Percentiles rank a stretch among this genome's conserved stretches.
These are phyloP conservation scores for Pichia sporocuriosa DNA, from an alignment of 805 yeast genomes.

Conservation along the genomic window DNA sequence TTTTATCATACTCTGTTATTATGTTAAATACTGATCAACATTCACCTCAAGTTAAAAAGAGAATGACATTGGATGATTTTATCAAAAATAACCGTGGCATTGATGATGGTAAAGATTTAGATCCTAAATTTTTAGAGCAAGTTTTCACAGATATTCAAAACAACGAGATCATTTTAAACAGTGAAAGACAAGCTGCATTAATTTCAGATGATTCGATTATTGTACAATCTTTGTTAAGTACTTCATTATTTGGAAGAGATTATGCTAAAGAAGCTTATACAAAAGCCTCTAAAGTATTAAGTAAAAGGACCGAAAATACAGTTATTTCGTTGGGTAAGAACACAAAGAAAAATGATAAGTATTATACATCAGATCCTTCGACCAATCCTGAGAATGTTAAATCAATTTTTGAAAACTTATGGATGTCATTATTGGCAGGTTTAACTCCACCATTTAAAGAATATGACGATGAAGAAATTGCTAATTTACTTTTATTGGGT, in stretches of 20 bases:
- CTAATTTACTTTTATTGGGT: constrained; percentile 74
- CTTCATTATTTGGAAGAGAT: constrained; percentile 65
- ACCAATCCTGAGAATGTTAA: constrained; percentile 67
- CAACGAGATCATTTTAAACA: constrained; percentile 83
- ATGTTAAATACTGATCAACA: constrained; percentile 94
- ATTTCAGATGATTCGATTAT: constrained; percentile 52
- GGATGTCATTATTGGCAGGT: constrained; percentile 97
- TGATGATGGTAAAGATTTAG: constrained; percentile 82
- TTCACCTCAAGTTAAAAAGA: constrained; percentile 73
- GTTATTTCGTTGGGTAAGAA: constrained; percentile 58
- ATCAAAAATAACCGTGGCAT: constrained; percentile 83
- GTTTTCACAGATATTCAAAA: constrained; percentile 72
- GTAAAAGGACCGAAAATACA: constrained; percentile 79
- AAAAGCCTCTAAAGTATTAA: constrained; percentile 88
- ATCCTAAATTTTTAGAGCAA: constrained; percentile 60
- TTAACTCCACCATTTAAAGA: constrained; percentile 91
- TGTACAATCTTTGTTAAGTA: constrained; percentile 25
- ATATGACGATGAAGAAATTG: constrained; percentile 66
- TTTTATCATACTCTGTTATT: constrained; percentile 84
- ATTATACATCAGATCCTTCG: constrained; percentile 44
- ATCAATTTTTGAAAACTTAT: constrained; percentile 86
- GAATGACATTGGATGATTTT: constrained; percentile 87
- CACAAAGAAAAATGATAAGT: constrained; percentile 48
- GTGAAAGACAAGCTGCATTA: constrained; percentile 91
- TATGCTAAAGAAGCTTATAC: constrained; percentile 73